Evolutionary conservation across 345 rosid genomes (phyloP).

Genomic region (Sonneratia alba): DNA sequence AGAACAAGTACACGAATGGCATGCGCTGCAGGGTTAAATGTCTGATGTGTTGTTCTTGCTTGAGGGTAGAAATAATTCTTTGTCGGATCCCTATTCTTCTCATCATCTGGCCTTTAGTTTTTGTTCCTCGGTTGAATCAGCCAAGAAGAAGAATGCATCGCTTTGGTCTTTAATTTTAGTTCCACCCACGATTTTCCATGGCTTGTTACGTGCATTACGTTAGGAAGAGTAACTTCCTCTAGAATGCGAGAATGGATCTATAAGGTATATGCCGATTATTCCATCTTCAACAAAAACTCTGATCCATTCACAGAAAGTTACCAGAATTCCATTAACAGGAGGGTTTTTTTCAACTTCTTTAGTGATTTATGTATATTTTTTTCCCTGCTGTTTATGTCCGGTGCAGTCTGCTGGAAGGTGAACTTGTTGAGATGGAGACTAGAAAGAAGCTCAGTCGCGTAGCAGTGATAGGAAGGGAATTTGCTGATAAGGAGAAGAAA

Average conservation of each 20-base stretch:
- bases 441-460: constrained; percentile 40
- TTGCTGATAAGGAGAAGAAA: constrained; percentile 38
- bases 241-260: neutral
- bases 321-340: neutral
- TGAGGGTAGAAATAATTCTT: neutral
- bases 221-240: neutral
- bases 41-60: neutral
- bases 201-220: too few species aligned
- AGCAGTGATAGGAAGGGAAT: constrained; percentile 50
- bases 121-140: neutral
- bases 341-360: neutral
- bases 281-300: too few species aligned
- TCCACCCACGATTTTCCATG: too few species aligned
- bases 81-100: neutral
- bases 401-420: constrained; percentile 37
- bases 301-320: too few species aligned
- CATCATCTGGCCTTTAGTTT: neutral
- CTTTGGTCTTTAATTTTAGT: neutral
- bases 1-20: neutral
- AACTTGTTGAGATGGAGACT: constrained; percentile 45
- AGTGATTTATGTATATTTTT: neutral
- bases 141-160: neutral
- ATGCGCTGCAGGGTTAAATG: neutral
- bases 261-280: too few species aligned
- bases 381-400: neutral